phyloP scores from a whole-genome alignment of 169 alveolate species.

The Toxoplasma gondii region DNA sequence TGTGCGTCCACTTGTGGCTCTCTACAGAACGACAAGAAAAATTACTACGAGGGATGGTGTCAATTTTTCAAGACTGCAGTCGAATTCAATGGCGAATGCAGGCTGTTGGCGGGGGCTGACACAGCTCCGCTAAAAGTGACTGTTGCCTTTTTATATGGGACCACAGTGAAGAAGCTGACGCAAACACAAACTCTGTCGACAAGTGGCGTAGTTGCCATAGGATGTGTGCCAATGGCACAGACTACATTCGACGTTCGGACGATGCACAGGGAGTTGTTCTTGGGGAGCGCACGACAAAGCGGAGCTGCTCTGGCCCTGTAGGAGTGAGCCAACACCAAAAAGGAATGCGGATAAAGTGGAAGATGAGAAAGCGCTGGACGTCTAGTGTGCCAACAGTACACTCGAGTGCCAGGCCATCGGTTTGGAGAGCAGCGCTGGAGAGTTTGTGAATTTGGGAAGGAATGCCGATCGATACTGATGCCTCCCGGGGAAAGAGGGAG shows the following conservation, averaged over 20 bases:
- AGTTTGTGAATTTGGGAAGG: too few relatives aligned
- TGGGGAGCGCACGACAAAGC: conserved; percentile 70
- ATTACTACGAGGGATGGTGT: conserved; percentile 73
- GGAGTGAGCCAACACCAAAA: neutral
- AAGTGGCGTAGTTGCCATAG: conserved; percentile 67
- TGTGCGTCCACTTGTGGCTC: neutral
- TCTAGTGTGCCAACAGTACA: too few relatives aligned
- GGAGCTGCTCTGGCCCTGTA: conserved; percentile 74
- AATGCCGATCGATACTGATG: too few relatives aligned
- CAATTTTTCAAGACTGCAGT: conserved; percentile 73
- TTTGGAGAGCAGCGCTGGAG: too few relatives aligned
- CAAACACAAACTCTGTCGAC: conserved; percentile 37
- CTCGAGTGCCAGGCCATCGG: too few relatives aligned
- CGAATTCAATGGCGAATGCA: conserved; percentile 68
- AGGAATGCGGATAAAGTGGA: too few relatives aligned
- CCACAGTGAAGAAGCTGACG: conserved; percentile 58
- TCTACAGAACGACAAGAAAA: conserved; percentile 71
- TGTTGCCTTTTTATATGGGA: conserved; percentile 70
- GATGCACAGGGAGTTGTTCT: conserved; percentile 70
- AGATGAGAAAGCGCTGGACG: too few relatives aligned
- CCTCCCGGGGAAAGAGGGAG: too few relatives aligned
- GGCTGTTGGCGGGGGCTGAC: conserved; percentile 65
- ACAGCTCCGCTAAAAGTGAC: conserved; percentile 70
- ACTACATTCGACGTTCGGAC: conserved; percentile 71
- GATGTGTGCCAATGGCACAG: conserved; percentile 72